Base-by-base conservation (phyloP, 495 filamentous ascomycete species). In the Hypoxylon perforatum region DNA sequence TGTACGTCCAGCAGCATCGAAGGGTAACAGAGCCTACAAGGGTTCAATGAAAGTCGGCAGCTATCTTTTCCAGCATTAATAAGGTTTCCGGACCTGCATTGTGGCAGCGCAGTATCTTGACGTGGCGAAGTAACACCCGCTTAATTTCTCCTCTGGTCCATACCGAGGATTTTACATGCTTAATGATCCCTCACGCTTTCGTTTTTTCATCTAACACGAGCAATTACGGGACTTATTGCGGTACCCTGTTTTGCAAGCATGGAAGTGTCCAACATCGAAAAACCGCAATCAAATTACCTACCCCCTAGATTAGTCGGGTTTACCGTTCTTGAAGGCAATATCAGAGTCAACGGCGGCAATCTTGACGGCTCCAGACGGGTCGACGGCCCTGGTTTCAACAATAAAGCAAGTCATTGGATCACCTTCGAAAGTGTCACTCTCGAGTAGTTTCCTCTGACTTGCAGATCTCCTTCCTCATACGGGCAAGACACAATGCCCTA, bases 41-140 rank as follows among this genome's bases (percentile, higher is more conserved):
- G 51, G 38, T 41, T 51, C 9, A 12, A 36, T 42, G 41, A 22
- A 65, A 17, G 41, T 52, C 39, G 57, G 10, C 15, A 19, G 11
- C 17, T 23, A 51, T 39, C 25, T 28, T 35, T 12, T 33, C 28
- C 25, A 58, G 33, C 57, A 49, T 33, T 28, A 61, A 65, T 35
- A 63, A 55, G 57, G 45, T 59, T 33, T 15, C 45, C 19, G 71
- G 71, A 74, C 72, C 72, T 74, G 72, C 72, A 74, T 74, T 42
- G 53, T 64, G 51, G 63, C 56, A 60, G 59, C 53, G 21, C 56
- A 36, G 39, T 53, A 52, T 30, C 56, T 74, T 68, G 62, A 74
- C 67, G 69, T 72, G 67, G 69, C 69, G 65, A 58, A 53, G 59
- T 59, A 39, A 66, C 51, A 67, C 44, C 56, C 58, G 59, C 57